A percentile compares a stretch with the other conserved stretches of the same genome.
Evolutionary conservation across 1,284 basidiomycete genomes (phyloP).

Genomic region (Lentinus polychrous): DNA sequence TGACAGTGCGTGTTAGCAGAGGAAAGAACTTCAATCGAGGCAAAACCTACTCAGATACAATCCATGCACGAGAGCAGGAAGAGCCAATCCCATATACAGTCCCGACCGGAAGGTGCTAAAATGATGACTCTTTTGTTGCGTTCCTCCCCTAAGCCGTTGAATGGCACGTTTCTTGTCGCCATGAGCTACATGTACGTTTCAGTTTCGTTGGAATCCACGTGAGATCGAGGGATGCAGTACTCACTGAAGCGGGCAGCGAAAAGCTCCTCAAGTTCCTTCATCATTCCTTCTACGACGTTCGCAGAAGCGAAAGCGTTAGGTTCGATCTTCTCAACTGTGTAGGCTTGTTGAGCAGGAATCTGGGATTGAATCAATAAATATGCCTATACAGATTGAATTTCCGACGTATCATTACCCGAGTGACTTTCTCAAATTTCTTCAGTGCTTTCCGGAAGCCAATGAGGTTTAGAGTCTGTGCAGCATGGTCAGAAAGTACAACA

Average conservation of each 20-base stretch:
- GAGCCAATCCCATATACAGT: conserved; percentile 65
- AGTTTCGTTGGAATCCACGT: not conserved
- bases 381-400: too few relatives aligned
- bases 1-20: conserved; percentile 19
- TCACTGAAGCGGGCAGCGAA: conserved; percentile 76
- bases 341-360: conserved; percentile 61
- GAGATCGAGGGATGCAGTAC: conserved; percentile 29
- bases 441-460: conserved; percentile 88
- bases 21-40: not conserved
- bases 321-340: conserved; percentile 45
- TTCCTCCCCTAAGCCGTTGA: conserved; percentile 55
- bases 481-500: not conserved
- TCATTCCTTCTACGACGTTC: conserved; percentile 55
- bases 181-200: conserved; percentile 42
- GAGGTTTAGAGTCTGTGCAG: conserved; percentile 72
- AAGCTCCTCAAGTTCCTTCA: conserved; percentile 67
- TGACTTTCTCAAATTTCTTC: conserved; percentile 91
- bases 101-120: conserved; percentile 74
- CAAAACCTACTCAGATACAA: conserved; percentile 55
- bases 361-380: conserved; percentile 20
- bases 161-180: conserved; percentile 82
- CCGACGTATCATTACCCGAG: conserved; percentile 41
- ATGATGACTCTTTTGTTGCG: conserved; percentile 62
- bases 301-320: conserved; percentile 56
- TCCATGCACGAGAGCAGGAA: conserved; percentile 73